These are phyloP conservation scores for Hysterium pulicare DNA, from an alignment of 2,329 filamentous ascomycete species.

Conservation along the genomic window DNA sequence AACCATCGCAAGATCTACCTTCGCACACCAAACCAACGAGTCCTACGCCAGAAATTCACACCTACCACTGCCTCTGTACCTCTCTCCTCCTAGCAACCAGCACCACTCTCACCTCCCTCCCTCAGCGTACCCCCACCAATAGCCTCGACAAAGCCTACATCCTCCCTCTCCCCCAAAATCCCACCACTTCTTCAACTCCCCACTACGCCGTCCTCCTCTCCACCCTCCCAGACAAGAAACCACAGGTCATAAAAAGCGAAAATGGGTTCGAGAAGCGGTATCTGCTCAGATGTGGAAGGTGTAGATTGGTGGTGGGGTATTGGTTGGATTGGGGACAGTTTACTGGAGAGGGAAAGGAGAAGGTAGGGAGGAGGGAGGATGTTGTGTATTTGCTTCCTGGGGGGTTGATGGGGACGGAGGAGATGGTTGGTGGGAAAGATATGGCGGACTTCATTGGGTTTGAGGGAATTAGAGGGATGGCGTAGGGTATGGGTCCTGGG, in stretches of 20 bases:
- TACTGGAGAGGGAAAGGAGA: constrained; percentile 17
- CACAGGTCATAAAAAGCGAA: constrained; percentile 52
- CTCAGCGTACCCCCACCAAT: constrained; percentile 44
- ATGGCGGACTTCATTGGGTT: constrained; percentile 8
- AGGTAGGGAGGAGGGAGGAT: constrained; percentile 38
- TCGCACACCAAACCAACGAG: constrained; percentile 25
- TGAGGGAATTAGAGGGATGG: background rate
- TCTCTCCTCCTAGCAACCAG: constrained; percentile 62
- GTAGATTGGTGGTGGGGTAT: constrained; percentile 61
- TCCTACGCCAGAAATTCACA: constrained; percentile 42
- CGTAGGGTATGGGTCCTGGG: background rate
- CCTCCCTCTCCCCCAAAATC: constrained; percentile 48
- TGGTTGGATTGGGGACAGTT: constrained; percentile 55
- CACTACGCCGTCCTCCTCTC: constrained; percentile 53
- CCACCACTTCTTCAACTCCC: constrained; percentile 11
- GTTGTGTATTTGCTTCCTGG: constrained; percentile 61
- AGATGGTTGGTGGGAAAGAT: constrained; percentile 48
- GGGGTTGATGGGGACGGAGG: constrained; percentile 55
- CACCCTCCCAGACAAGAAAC: constrained; percentile 46
- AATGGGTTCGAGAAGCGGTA: constrained; percentile 68
- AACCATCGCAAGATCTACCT: constrained; percentile 11
- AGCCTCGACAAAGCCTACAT: constrained; percentile 56
- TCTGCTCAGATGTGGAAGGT: constrained; percentile 58
- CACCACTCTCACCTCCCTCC: constrained; percentile 50
- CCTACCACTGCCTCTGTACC: constrained; percentile 65